Evolutionary conservation across 1,284 basidiomycete genomes (phyloP).

Genomic region (Apiotrichum gracile): DNA sequence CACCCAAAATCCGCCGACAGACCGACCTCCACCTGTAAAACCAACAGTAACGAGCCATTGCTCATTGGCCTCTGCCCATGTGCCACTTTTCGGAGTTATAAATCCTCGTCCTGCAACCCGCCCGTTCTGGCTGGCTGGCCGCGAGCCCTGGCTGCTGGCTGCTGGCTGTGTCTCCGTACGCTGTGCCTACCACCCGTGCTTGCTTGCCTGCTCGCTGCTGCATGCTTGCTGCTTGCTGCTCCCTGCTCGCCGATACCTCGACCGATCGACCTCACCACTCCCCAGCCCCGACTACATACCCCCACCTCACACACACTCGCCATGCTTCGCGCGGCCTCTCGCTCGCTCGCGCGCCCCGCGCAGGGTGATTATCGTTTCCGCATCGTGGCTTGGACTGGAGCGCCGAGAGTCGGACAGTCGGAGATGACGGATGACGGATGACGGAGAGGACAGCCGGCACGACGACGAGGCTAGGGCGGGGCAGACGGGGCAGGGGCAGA

Average conservation of each 20-base stretch:
- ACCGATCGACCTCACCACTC: neutral
- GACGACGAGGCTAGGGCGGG: too few species aligned
- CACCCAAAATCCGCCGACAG: too few species aligned
- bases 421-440: neutral
- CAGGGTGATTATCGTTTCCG: neutral
- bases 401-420: neutral
- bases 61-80: neutral
- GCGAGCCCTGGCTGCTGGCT: neutral
- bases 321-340: constrained; percentile 25
- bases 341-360: constrained; percentile 21
- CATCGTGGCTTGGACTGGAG: neutral
- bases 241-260: neutral
- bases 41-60: too few species aligned
- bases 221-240: neutral
- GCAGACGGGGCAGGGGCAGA: too few species aligned
- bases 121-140: neutral
- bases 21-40: too few species aligned
- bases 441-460: too few species aligned
- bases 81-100: constrained; percentile 1
- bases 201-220: neutral
- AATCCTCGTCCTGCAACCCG: too few species aligned
- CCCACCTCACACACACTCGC: neutral
- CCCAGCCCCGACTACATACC: neutral
- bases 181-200: neutral
- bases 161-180: neutral